Percentiles rank a stretch among this genome's conserved stretches.
phyloP scores from a whole-genome alignment of 495 filamentous ascomycete genomes.

The Daldinia childiae region DNA sequence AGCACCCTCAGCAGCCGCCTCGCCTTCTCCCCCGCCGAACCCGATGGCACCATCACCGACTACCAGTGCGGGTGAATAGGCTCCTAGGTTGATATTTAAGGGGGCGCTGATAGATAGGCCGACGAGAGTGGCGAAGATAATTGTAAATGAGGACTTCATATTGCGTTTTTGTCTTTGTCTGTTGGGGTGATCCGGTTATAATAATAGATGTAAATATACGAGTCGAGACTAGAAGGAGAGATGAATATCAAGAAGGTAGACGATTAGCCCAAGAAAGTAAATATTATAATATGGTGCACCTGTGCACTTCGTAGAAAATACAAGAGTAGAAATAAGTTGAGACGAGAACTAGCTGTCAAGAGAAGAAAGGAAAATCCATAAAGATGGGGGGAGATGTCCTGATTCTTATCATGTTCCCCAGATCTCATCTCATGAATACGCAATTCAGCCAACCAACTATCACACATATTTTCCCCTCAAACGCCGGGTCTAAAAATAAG shows the following conservation, averaged over 20 bases:
- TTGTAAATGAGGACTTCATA: conserved; percentile 39
- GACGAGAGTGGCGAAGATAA: conserved; percentile 33
- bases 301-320: conserved; percentile 35
- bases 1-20: conserved; percentile 40
- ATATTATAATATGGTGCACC: conserved; percentile 33
- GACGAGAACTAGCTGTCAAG: conserved; percentile 7
- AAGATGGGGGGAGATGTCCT: neutral
- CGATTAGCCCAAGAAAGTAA: conserved; percentile 1
- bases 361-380: neutral
- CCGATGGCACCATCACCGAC: conserved; percentile 68
- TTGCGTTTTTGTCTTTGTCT: neutral
- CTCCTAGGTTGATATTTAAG: conserved; percentile 67
- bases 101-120: conserved; percentile 49
- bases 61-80: conserved; percentile 67
- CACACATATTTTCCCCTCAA: neutral
- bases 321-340: conserved; percentile 12
- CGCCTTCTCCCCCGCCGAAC: conserved; percentile 54
- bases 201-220: too few relatives aligned
- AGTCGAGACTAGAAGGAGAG: too few relatives aligned
- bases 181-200: too few relatives aligned
- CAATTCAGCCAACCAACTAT: conserved; percentile 4
- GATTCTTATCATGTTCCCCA: conserved; percentile 24
- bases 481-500: too few relatives aligned
- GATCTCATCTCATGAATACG: conserved; percentile 16
- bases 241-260: neutral